Evolutionary conservation across 192 early-diverging fungal genomes (phyloP).

Genomic region (Entomortierella parvispora): DNA sequence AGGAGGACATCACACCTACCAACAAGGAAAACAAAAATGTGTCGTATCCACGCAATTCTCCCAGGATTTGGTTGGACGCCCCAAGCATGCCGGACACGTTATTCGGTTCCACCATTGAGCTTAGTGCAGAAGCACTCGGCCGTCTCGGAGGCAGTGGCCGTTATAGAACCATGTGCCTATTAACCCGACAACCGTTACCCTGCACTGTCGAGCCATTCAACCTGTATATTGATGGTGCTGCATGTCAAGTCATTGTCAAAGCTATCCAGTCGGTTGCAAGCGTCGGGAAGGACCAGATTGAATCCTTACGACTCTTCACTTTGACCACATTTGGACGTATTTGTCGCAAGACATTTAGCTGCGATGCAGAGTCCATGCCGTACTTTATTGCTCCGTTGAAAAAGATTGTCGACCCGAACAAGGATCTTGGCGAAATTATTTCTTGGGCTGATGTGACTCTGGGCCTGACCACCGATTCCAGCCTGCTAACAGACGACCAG

Average conservation of each 20-base stretch:
- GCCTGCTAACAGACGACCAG: conserved; percentile 15
- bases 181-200: conserved; percentile 58
- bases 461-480: conserved; percentile 6
- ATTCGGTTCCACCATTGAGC: conserved; percentile 46
- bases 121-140: conserved; percentile 22
- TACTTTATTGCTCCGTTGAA: conserved; percentile 66
- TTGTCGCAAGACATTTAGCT: conserved; percentile 57
- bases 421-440: conserved; percentile 47
- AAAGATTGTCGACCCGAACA: conserved; percentile 32
- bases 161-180: conserved; percentile 55
- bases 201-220: conserved; percentile 21
- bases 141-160: conserved; percentile 30
- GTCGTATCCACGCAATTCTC: conserved; percentile 29
- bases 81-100: conserved; percentile 11
- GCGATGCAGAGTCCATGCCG: conserved; percentile 59
- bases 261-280: conserved; percentile 13
- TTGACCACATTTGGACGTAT: conserved; percentile 59
- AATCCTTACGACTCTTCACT: conserved; percentile 63
- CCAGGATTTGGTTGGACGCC: conserved; percentile 50
- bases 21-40: conserved; percentile 30
- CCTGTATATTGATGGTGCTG: conserved; percentile 44
- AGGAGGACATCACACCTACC: neutral
- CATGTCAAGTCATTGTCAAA: conserved; percentile 22
- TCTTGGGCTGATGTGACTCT: conserved; percentile 61
- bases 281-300: conserved; percentile 49